Conservation (phyloP, 1,284 basidiomycete species). For the Trichosporon inkin region DNA sequence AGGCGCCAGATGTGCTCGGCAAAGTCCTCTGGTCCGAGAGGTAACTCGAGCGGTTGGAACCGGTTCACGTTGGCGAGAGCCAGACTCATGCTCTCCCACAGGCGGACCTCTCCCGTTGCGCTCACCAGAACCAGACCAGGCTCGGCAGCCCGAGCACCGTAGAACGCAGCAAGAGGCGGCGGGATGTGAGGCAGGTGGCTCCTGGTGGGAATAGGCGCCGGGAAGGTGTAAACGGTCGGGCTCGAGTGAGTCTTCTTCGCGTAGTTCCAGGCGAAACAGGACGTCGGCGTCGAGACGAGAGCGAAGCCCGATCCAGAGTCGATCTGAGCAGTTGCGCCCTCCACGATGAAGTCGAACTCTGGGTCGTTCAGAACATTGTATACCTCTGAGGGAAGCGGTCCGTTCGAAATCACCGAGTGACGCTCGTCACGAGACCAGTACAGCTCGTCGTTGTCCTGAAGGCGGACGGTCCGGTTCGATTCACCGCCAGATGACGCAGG, state of each 20-base stretch:
- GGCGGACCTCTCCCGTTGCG: constrained; percentile 46
- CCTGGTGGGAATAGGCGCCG: constrained; percentile 34
- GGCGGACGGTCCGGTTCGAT: constrained; percentile 21
- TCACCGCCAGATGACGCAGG: constrained; percentile 27
- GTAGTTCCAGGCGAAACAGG: constrained; percentile 52
- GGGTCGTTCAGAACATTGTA: constrained; percentile 18
- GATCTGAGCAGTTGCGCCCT: constrained; percentile 41
- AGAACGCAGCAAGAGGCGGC: constrained; percentile 38
- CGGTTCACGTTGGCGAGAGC: constrained; percentile 45
- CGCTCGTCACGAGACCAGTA: constrained; percentile 40
- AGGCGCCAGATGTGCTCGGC: constrained; percentile 41
- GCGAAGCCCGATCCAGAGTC: constrained; percentile 49
- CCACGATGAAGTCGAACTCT: constrained; percentile 40
- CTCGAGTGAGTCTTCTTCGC: constrained; percentile 44
- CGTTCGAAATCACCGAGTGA: constrained; percentile 28
- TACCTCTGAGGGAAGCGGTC: constrained; percentile 38
- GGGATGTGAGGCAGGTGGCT: constrained; percentile 28
- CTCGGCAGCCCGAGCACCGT: constrained; percentile 39
- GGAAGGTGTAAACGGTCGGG: constrained; percentile 44
- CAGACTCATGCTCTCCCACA: constrained; percentile 50
- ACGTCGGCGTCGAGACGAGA: constrained; percentile 38
- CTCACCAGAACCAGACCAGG: constrained; percentile 50
- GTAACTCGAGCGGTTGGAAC: constrained; percentile 30
- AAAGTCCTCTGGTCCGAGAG: constrained; percentile 48
- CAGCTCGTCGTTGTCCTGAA: constrained; percentile 26